Conservation (phyloP, 176 grass and related monocot species). For the Aegilops sharonensis region DNA sequence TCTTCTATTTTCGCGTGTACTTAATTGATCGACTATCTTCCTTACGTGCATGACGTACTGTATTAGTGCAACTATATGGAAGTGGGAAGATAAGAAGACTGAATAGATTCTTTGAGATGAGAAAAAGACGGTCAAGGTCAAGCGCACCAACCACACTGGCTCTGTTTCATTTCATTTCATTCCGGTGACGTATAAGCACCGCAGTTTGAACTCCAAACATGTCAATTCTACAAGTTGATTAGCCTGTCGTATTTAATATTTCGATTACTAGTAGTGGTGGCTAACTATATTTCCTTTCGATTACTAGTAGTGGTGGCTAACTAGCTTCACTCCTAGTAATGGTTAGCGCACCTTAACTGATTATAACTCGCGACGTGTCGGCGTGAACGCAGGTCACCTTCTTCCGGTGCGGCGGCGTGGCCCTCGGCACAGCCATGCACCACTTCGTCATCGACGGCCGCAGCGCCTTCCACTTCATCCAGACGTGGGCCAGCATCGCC, state of each 20-base stretch:
- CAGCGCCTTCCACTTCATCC: slow-evolving; percentile 56
- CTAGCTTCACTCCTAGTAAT: too few species aligned
- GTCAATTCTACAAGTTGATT: not conserved
- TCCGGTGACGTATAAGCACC: not conserved
- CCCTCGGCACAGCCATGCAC: slow-evolving; percentile 58
- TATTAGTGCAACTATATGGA: not conserved
- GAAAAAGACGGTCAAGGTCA: not conserved
- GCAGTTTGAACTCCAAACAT: not conserved
- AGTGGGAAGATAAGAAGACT: not conserved
- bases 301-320: not conserved
- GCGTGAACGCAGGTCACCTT: slow-evolving; percentile 38
- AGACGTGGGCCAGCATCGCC: slow-evolving; percentile 47
- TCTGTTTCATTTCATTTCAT: not conserved
- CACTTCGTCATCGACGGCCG: slow-evolving; percentile 55
- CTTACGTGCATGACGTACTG: not conserved
- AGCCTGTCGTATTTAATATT: not conserved
- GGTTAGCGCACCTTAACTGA: not conserved
- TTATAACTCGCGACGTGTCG: not conserved
- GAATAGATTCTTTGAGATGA: not conserved
- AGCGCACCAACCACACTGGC: not conserved
- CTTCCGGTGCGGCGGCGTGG: slow-evolving; percentile 56
- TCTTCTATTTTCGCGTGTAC: not conserved
- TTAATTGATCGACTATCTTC: not conserved
- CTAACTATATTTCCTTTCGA: not conserved
- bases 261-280: not conserved